Evolutionary conservation across 202 grass and related monocot species (phyloP).

Genomic region (Eragrostis tef): DNA sequence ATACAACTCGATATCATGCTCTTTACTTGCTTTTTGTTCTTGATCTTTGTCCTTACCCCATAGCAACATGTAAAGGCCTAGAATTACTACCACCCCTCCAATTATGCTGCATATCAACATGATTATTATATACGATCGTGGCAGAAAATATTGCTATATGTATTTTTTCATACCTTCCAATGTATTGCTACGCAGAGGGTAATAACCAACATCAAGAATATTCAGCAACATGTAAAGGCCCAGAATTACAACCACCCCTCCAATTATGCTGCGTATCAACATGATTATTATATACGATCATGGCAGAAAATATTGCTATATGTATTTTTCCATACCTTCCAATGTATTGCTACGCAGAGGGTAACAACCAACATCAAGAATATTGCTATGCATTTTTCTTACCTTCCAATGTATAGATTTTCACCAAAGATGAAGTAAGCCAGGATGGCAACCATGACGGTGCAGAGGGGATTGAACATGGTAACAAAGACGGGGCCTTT

Average conservation of each 20-base stretch:
- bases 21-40: conserved; percentile 14
- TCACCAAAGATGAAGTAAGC: conserved; percentile 84
- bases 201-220: not conserved
- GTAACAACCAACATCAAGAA: not conserved
- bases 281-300: not conserved
- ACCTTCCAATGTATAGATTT: conserved; percentile 74
- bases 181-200: too few species aligned
- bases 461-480: conserved; percentile 84
- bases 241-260: conserved; percentile 69
- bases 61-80: conserved; percentile 75
- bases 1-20: conserved; percentile 28
- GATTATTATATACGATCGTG: not conserved
- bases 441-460: conserved; percentile 75
- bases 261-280: conserved; percentile 63
- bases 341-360: conserved; percentile 29
- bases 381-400: not conserved
- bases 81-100: conserved; percentile 71
- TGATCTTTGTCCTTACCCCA: conserved; percentile 91
- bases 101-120: conserved; percentile 61
- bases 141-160: not conserved
- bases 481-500: conserved; percentile 93
- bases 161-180: too few species aligned
- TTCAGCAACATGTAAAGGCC: conserved; percentile 72
- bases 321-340: conserved; percentile 48
- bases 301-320: not conserved